Evolutionary conservation across 768 basidiomycete genomes (phyloP), one percentile per base, ranked within the genome.

Genomic region (Lactarius sanguifluus): DNA sequence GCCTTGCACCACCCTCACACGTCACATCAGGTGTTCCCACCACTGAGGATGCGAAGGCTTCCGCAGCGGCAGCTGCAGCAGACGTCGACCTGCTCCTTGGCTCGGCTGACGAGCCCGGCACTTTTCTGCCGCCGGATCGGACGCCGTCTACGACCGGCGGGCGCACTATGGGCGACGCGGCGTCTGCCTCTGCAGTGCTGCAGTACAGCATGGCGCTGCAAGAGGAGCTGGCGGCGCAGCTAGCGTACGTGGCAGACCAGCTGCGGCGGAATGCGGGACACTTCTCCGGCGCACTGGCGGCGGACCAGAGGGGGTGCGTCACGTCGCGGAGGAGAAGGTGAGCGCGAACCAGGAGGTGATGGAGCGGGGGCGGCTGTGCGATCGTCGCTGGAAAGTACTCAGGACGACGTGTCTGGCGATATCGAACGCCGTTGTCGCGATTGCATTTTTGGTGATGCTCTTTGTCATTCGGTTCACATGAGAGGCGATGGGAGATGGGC

Each of bases 381-480:
- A 78, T 56, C 80, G 83, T 20, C 74, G 76, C 13, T 76, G 75
- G 30, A 84, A 81, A 75, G 79, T 80, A 41, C 77, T 9, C 70
- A 79, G 84, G 1, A 85, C 83, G 62, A 86, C 84, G 2, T 86
- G 85, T 75, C 74, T 84, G 69, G 80, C 59, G n/a, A n/a, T n/a
- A n/a, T n/a, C n/a, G n/a, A n/a, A n/a, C n/a, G 76, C 96, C 4
- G 80, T 83, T 8, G 94, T 93, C 1, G 71, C 86, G n/a, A 73
- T 90, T n/a, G 77, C 91, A 7, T 96, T 90, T 70, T 71, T 89
- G 59, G 34, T 89, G 20, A 90, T 88, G 84, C 85, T 93, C 66
- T 79, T 86, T 55, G 68, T 92, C 45, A 93, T 94, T 67, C 83
- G 89, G 60, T 75, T 91, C 20, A 86, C 86, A 30, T 80, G 82